Base-by-base conservation (phyloP, 148 eudicot genomes). In the Silene latifolia region DNA sequence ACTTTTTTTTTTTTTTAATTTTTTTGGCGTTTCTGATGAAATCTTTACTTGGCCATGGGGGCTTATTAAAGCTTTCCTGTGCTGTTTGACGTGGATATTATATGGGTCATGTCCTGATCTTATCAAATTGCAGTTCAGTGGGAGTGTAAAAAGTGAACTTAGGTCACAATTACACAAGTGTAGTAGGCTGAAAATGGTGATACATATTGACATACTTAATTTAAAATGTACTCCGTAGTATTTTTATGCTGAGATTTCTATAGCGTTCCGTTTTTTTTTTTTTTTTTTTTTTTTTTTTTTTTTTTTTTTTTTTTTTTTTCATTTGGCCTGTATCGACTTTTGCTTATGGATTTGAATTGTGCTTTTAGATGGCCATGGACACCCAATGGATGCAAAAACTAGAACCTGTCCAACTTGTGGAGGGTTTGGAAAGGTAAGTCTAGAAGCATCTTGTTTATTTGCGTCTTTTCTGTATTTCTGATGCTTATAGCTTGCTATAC, bases 381-480 rank as follows among this genome's bases (percentile, higher is more conserved):
- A 94, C 82, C 91, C 96, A 35, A 77, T 81, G 65, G 86, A 90
- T 71, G 93, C 93, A 53, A 88, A 84, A 88, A 81, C 91, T 80
- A 85, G 77, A 82, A 69, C 47, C 72, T 94, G 98, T 83, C 85
- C 96, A 32, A 83, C 86, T 63, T 94, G 98, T 87, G 76, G 82
- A 75, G 98, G 98, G 76, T 0, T 77, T 76, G 98, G 98, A 48
- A 90, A 78, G 80, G 98, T 92, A 84, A 80, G 92, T 83, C 72
- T 35, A 48, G 29, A 72, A 25, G 20, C 47, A 56, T 44, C 63
- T 66, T 78, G 24, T 42, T 12, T 39, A 32, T 76, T 39, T 24
- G 35, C 35, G 35, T 32, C 19, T 32, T 56, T 32, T 42, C 17
- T 44, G 24, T 79, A 63, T 54, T 21, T 18, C 47, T 53, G 24